These are phyloP conservation scores for Saccharomycopsis oosterbeekiorum DNA, from an alignment of 805 yeast genomes.

Conservation along the genomic window DNA sequence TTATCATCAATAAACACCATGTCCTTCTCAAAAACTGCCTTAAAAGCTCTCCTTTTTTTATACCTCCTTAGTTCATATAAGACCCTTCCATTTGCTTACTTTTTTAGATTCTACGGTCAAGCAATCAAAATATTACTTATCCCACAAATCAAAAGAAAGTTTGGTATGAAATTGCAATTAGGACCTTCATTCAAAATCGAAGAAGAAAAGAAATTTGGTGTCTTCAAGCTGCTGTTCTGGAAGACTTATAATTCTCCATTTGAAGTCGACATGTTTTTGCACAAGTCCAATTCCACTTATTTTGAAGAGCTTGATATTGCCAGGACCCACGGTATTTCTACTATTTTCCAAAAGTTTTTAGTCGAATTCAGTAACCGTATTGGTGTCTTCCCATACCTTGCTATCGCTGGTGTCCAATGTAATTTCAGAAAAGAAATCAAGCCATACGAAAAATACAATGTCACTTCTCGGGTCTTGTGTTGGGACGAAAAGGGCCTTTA, in stretches of 20 bases:
- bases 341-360: slow-evolving; percentile 49
- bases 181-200: slow-evolving; percentile 22
- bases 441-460: slow-evolving; percentile 49
- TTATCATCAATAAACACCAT: not conserved
- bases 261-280: slow-evolving; percentile 81
- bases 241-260: slow-evolving; percentile 57
- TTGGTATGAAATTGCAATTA: slow-evolving; percentile 14
- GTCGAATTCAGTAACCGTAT: slow-evolving; percentile 30
- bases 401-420: slow-evolving; percentile 65
- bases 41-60: not conserved
- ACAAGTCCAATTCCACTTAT: slow-evolving; percentile 82
- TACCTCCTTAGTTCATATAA: slow-evolving; percentile 32
- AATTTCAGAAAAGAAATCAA: slow-evolving; percentile 64
- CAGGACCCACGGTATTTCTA: slow-evolving; percentile 52
- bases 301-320: slow-evolving; percentile 73
- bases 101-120: slow-evolving; percentile 47
- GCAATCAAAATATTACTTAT: slow-evolving; percentile 34
- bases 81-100: slow-evolving; percentile 58
- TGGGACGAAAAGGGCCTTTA: slow-evolving; percentile 90
- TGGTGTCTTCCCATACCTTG: slow-evolving; percentile 49
- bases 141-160: slow-evolving; percentile 23
- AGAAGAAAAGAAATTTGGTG: slow-evolving; percentile 19
- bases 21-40: not conserved
- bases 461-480: slow-evolving; percentile 53
- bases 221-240: slow-evolving; percentile 36